Conservation (phyloP, 169 alveolate species). For the Perkinsus chesapeaki region DNA sequence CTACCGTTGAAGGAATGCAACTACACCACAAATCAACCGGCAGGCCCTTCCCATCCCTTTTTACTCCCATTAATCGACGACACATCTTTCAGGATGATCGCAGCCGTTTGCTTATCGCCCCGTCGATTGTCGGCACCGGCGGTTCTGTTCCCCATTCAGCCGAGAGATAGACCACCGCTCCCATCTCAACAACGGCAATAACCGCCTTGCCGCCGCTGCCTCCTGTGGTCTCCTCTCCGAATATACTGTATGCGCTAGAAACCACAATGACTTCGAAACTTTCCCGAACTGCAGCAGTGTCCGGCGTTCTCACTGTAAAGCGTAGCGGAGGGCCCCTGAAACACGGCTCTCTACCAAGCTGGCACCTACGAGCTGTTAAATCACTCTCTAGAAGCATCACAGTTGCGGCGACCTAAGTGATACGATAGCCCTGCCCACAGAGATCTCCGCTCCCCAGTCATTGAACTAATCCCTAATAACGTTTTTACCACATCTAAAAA, state of each 20-base stretch:
- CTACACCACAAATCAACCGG: not conserved
- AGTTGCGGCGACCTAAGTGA: not conserved
- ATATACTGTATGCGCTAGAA: not conserved
- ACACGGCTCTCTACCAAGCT: too few species aligned
- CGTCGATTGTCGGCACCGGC: not conserved
- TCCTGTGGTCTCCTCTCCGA: not conserved
- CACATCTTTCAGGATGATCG: not conserved
- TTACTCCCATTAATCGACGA: not conserved
- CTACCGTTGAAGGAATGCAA: not conserved
- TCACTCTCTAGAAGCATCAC: not conserved
- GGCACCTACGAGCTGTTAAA: not conserved
- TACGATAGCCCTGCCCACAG: too few species aligned
- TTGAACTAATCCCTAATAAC: too few species aligned
- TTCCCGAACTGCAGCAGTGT: not conserved
- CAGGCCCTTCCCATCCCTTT: not conserved
- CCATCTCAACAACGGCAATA: not conserved
- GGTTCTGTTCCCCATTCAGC: not conserved
- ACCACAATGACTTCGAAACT: not conserved
- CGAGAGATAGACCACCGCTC: not conserved
- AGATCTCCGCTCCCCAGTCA: too few species aligned
- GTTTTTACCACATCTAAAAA: too few species aligned
- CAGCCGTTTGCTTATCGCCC: not conserved
- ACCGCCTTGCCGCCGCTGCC: not conserved
- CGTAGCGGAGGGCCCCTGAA: not conserved
- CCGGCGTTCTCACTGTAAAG: not conserved